phyloP scores from a whole-genome alignment of 2,329 filamentous ascomycete species.

The Bipolaris victoriae region DNA sequence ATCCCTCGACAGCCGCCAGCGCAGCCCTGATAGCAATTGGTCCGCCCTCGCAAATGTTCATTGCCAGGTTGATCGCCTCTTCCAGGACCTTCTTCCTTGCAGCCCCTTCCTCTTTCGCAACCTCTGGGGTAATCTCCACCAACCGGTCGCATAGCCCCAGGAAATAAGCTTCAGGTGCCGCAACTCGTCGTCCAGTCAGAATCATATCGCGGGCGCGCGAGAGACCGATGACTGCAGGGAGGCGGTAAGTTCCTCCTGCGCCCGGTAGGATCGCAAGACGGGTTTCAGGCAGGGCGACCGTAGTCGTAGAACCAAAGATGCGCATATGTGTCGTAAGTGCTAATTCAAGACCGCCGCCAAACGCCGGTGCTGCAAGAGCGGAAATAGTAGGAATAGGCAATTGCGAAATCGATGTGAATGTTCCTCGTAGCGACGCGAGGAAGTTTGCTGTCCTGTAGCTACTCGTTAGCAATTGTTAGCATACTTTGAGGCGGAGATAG shows the following conservation, averaged over 20 bases:
- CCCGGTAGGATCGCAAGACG: conserved; percentile 92
- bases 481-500: background rate
- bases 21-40: conserved; percentile 82
- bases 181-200: conserved; percentile 85
- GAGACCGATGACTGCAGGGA: conserved; percentile 80
- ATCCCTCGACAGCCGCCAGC: conserved; percentile 76
- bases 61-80: conserved; percentile 78
- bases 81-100: conserved; percentile 73
- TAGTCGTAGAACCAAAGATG: conserved; percentile 78
- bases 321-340: conserved; percentile 89
- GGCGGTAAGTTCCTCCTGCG: conserved; percentile 87
- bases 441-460: conserved; percentile 75
- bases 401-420: conserved; percentile 73
- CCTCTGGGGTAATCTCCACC: conserved; percentile 74
- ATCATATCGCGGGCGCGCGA: conserved; percentile 86
- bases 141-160: conserved; percentile 88
- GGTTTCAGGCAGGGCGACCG: conserved; percentile 87
- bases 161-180: conserved; percentile 86
- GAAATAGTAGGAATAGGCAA: conserved; percentile 91
- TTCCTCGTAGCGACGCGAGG: conserved; percentile 75
- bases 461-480: conserved; percentile 15
- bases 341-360: conserved; percentile 93
- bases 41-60: conserved; percentile 87
- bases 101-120: conserved; percentile 55
- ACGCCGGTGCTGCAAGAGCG: conserved; percentile 81